Percentiles rank a stretch among this genome's conserved stretches.
These are phyloP conservation scores for Xanthoconium purpureum DNA, from an alignment of 768 basidiomycete species.

Conservation along the genomic window DNA sequence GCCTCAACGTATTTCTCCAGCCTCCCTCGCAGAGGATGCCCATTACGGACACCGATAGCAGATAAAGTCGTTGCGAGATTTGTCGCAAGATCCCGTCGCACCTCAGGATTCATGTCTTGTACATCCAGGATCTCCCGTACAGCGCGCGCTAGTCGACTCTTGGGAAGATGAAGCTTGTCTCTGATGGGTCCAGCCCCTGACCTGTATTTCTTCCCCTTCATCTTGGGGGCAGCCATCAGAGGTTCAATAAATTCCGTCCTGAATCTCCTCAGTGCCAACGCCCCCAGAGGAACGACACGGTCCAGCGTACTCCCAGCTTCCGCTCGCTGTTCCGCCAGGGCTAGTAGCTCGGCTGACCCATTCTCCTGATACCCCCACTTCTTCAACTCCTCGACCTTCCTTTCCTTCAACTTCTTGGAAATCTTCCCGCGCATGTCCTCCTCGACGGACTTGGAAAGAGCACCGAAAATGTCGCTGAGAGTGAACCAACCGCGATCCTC, in stretches of 20 bases:
- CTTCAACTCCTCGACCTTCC: slow-evolving; percentile 57
- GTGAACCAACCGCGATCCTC: slow-evolving; percentile 79
- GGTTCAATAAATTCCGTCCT: slow-evolving; percentile 71
- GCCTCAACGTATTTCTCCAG: slow-evolving; percentile 58
- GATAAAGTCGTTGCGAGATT: slow-evolving; percentile 52
- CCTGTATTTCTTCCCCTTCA: slow-evolving; percentile 48
- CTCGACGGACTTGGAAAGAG: slow-evolving; percentile 50
- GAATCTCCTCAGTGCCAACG: slow-evolving; percentile 69
- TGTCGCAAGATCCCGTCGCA: slow-evolving; percentile 43
- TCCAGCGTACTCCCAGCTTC: slow-evolving; percentile 70
- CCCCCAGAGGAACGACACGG: slow-evolving; percentile 59
- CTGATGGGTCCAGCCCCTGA: slow-evolving; percentile 43
- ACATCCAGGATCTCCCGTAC: slow-evolving; percentile 63
- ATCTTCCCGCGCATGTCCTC: slow-evolving; percentile 62
- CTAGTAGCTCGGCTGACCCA: slow-evolving; percentile 46
- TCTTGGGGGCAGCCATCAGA: slow-evolving; percentile 62
- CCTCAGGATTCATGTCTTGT: slow-evolving; percentile 44
- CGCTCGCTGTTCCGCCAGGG: slow-evolving; percentile 63
- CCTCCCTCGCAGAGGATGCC: slow-evolving; percentile 65
- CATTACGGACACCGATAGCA: slow-evolving; percentile 53
- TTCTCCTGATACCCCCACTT: slow-evolving; percentile 68
- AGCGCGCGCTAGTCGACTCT: slow-evolving; percentile 65
- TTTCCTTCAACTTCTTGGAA: slow-evolving; percentile 55
- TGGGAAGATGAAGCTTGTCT: slow-evolving; percentile 44
- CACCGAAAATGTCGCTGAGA: slow-evolving; percentile 60